These are phyloP conservation scores for Teratosphaeria nubilosa DNA, from an alignment of 2,329 filamentous ascomycete species.

Conservation along the genomic window DNA sequence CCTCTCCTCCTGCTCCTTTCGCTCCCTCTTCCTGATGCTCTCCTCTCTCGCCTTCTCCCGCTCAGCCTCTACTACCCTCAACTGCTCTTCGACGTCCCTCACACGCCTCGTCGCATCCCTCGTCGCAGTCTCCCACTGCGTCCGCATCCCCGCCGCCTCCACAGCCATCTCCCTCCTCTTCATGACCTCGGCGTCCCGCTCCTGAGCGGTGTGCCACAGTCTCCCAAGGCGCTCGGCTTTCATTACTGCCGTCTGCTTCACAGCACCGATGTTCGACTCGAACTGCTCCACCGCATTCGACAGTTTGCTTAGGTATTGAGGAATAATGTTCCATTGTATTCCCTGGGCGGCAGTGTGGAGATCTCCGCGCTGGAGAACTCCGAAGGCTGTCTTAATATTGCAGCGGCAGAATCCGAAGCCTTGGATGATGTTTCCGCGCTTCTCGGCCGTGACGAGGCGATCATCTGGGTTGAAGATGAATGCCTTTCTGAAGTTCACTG, in stretches of 20 bases:
- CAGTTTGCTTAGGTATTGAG: neutral
- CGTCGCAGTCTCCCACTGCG: neutral
- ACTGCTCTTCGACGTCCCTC: neutral
- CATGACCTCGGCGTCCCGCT: neutral
- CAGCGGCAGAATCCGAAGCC: neutral
- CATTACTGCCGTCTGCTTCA: neutral
- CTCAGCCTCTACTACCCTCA: neutral
- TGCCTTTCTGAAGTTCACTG: neutral
- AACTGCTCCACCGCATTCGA: neutral
- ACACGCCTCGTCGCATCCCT: neutral
- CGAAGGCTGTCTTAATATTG: neutral
- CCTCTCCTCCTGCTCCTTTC: neutral
- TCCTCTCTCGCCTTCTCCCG: neutral
- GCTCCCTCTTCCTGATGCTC: too few relatives aligned
- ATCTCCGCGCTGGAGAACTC: neutral
- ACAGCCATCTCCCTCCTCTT: neutral
- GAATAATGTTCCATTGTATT: neutral
- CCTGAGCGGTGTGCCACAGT: neutral
- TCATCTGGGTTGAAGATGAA: neutral
- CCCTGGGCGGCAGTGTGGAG: neutral
- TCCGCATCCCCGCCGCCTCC: neutral
- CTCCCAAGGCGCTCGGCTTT: neutral
- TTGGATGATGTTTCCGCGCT: neutral
- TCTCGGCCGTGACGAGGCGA: neutral
- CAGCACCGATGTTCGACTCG: neutral